Percentiles rank a stretch among this genome's conserved stretches.
phyloP scores from a whole-genome alignment of 805 yeast species.

The Metschnikowia henanensis region DNA sequence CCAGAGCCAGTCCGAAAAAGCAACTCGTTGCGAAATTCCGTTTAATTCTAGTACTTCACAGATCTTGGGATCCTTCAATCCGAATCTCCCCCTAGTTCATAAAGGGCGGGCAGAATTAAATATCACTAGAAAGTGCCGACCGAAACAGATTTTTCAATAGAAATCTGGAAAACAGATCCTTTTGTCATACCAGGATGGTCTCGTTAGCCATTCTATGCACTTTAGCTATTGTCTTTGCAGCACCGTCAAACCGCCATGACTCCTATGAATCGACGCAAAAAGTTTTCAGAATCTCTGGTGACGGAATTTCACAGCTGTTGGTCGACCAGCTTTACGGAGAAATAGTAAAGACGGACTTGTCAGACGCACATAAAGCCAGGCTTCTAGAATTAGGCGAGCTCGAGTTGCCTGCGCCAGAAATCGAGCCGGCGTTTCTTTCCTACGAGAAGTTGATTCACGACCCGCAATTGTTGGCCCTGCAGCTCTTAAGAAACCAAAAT shows the following conservation, averaged over 20 bases:
- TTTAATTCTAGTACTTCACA: no score
- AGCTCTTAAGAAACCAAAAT: constrained; percentile 3
- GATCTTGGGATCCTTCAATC: no score
- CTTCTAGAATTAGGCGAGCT: constrained; percentile 4
- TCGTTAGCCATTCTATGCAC: neutral
- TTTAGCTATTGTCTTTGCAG: neutral
- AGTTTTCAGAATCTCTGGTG: neutral
- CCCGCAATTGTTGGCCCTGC: constrained; percentile 4
- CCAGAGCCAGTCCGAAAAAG: neutral
- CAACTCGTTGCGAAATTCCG: neutral
- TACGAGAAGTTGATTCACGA: constrained; percentile 1
- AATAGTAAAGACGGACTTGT: constrained; percentile 10
- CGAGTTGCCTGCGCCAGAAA: neutral
- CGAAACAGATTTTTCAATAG: neutral
- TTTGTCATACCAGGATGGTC: neutral
- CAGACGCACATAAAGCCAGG: constrained; percentile 5
- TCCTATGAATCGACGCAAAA: neutral
- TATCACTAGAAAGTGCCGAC: no score
- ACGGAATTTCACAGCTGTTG: constrained; percentile 7
- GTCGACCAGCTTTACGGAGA: constrained; percentile 20
- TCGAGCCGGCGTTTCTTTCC: neutral
- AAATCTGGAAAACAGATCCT: no score
- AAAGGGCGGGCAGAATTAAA: no score
- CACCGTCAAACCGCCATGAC: neutral
- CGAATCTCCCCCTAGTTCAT: no score